Percentiles rank a stretch among this genome's conserved stretches.
phyloP scores from a whole-genome alignment of 2,329 filamentous ascomycete species.

The Salinomyces thailandicus region DNA sequence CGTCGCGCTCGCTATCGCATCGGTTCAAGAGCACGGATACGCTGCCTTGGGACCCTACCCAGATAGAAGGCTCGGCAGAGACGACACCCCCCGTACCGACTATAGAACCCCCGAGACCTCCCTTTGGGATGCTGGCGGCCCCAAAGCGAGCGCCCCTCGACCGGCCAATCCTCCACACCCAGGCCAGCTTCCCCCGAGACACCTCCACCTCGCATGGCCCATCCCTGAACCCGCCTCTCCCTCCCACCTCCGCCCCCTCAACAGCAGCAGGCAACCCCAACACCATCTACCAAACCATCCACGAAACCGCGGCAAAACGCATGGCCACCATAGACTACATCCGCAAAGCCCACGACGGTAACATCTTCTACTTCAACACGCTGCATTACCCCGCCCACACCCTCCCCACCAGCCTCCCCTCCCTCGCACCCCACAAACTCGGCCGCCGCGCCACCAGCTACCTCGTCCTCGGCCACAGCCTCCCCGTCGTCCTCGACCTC shows the following conservation, averaged over 20 bases:
- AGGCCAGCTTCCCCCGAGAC: conserved; percentile 17
- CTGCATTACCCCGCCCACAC: conserved; percentile 80
- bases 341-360: conserved; percentile 83
- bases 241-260: conserved; percentile 7
- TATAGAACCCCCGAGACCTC: conserved; percentile 1
- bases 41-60: conserved; percentile 3
- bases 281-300: conserved; percentile 56
- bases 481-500: conserved; percentile 82
- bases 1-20: conserved; percentile 9
- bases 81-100: conserved; percentile 5
- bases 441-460: conserved; percentile 88
- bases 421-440: conserved; percentile 73
- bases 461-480: conserved; percentile 80
- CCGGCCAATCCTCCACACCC: conserved; percentile 12
- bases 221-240: conserved; percentile 12
- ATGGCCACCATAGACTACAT: conserved; percentile 92
- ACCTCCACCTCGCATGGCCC: conserved; percentile 11
- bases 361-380: conserved; percentile 97
- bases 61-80: not conserved
- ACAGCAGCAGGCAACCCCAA: conserved; percentile 32
- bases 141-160: conserved; percentile 8
- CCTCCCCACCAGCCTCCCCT: conserved; percentile 63
- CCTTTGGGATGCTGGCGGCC: conserved; percentile 6
- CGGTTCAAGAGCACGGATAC: conserved; percentile 14
- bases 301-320: conserved; percentile 79